A percentile compares a stretch with the other conserved stretches of the same genome.
Evolutionary conservation across 1,139 yeast species (phyloP).

Genomic region (Pichiaceae sp.): DNA sequence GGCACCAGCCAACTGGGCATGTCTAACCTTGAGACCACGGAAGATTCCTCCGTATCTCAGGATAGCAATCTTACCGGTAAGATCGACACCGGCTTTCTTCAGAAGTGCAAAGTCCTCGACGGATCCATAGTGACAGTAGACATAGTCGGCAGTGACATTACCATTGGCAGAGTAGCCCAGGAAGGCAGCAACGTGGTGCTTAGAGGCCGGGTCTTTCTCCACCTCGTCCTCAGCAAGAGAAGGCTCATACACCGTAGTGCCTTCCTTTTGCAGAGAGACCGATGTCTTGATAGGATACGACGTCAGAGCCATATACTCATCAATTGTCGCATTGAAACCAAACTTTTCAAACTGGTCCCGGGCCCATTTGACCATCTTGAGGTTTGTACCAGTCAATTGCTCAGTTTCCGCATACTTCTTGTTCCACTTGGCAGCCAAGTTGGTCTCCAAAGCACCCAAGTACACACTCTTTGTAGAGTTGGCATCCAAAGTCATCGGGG

Average conservation of each 20-base stretch:
- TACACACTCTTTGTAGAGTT: conserved; percentile 5
- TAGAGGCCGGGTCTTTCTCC: conserved; percentile 61
- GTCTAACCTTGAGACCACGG: conserved; percentile 61
- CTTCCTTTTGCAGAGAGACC: not conserved
- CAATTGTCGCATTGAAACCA: conserved; percentile 47
- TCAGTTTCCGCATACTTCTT: conserved; percentile 48
- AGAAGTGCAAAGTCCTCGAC: conserved; percentile 42
- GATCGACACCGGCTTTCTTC: conserved; percentile 34
- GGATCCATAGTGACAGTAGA: conserved; percentile 58
- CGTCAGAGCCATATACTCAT: conserved; percentile 50
- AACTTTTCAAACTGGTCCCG: conserved; percentile 50
- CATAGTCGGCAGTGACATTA: conserved; percentile 48
- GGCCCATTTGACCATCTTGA: conserved; percentile 60
- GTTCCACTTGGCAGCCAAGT: conserved; percentile 47
- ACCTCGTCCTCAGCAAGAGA: conserved; percentile 64
- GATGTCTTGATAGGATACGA: conserved; percentile 43
- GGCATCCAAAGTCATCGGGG: not conserved
- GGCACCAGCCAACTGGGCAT: conserved; percentile 59
- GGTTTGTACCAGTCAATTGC: conserved; percentile 68
- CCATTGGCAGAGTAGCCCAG: conserved; percentile 68
- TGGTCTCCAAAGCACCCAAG: conserved; percentile 33
- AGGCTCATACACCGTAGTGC: conserved; percentile 41
- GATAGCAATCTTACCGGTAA: conserved; percentile 48
- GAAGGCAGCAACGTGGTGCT: conserved; percentile 45
- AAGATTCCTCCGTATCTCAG: conserved; percentile 52